These are phyloP conservation scores for Solanum bulbocastanum DNA, from an alignment of 257 asterid genomes.

Conservation along the genomic window DNA sequence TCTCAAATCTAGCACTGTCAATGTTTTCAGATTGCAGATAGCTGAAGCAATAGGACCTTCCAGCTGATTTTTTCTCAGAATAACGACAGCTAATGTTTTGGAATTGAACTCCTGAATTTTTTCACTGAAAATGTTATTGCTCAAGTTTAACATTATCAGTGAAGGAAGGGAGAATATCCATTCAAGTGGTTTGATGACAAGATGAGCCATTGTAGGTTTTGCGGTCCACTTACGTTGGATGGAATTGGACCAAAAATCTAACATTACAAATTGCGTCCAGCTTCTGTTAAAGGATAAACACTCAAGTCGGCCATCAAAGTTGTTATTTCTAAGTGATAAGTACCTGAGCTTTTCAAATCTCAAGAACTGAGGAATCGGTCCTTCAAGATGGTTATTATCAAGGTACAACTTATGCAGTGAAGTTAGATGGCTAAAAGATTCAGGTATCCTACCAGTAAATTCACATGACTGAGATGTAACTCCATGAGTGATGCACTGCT, in stretches of 20 bases:
- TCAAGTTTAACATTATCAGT: neutral
- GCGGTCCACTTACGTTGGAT: neutral
- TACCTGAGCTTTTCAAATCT: neutral
- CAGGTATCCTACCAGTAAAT: conserved; percentile 2
- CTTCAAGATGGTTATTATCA: neutral
- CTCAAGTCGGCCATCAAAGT: neutral
- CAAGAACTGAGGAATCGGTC: neutral
- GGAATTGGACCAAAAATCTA: neutral
- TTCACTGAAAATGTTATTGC: neutral
- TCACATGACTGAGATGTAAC: neutral
- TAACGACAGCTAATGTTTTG: fast-evolving
- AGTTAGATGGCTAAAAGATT: neutral
- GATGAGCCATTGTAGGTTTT: fast-evolving
- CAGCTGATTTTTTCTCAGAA: neutral
- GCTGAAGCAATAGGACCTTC: neutral
- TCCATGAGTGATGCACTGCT: neutral
- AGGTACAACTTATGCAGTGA: neutral
- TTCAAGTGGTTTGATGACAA: neutral
- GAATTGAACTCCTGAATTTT: neutral
- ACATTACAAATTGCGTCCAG: neutral
- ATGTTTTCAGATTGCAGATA: no score
- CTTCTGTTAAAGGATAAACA: neutral
- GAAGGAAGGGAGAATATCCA: neutral
- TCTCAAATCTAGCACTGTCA: no score
- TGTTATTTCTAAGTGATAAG: neutral